phyloP scores from a whole-genome alignment of 2,329 filamentous ascomycete species.

The Emydomyces testavorans region DNA sequence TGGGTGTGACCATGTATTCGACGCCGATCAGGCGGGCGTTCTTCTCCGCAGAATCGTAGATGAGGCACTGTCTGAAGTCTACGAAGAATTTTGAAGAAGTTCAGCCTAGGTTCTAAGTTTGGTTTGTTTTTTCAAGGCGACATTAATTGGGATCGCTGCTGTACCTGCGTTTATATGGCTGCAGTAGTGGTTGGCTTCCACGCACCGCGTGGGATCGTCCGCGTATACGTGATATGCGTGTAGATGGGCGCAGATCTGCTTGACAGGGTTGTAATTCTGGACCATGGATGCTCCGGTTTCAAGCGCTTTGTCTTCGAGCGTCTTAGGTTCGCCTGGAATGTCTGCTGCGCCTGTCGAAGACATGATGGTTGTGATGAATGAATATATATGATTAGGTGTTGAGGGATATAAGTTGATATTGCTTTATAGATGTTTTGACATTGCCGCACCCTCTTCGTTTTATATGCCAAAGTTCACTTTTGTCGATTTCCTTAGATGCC shows the following conservation, averaged over 20 bases:
- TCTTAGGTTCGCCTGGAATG: slow-evolving; percentile 25
- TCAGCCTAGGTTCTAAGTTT: too few species aligned
- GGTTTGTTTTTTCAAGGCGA: too few species aligned
- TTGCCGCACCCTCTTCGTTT: not conserved
- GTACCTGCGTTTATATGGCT: slow-evolving; percentile 57
- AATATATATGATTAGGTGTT: too few species aligned
- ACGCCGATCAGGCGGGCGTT: slow-evolving; percentile 67
- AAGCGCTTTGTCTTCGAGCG: slow-evolving; percentile 29
- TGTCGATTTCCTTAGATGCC: not conserved
- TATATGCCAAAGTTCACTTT: not conserved
- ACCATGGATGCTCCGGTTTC: slow-evolving; percentile 27
- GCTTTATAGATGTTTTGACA: too few species aligned
- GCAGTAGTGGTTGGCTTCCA: slow-evolving; percentile 80
- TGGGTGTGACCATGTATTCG: slow-evolving; percentile 73
- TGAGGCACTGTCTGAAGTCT: slow-evolving; percentile 72
- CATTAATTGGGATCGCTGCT: not conserved
- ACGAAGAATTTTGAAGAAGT: too few species aligned
- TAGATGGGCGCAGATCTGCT: slow-evolving; percentile 67
- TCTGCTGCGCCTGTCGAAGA: not conserved
- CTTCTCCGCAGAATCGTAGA: slow-evolving; percentile 61
- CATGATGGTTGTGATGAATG: not conserved
- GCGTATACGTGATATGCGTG: slow-evolving; percentile 81
- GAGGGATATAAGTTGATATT: too few species aligned
- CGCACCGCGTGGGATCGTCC: slow-evolving; percentile 54
- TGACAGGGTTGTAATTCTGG: slow-evolving; percentile 53